Percentiles rank a stretch among this genome's conserved stretches.
These are phyloP conservation scores for Fusarium aywerte DNA, from an alignment of 2,329 filamentous ascomycete genomes.

Conservation along the genomic window DNA sequence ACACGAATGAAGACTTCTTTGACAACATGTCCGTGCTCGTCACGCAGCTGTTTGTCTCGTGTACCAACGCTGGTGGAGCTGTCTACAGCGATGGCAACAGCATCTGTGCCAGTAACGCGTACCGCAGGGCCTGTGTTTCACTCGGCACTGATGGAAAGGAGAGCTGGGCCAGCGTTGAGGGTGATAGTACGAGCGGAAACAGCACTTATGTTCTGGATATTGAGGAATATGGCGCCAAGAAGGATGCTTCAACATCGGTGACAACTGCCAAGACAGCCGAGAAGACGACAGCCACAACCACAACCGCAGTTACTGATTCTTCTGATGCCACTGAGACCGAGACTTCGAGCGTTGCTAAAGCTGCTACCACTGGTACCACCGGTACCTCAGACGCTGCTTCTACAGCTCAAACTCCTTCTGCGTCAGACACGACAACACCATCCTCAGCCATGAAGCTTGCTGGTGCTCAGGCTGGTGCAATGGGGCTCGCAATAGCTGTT, in stretches of 20 bases:
- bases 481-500: neutral
- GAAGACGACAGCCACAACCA: neutral
- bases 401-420: neutral
- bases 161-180: slow-evolving; percentile 32
- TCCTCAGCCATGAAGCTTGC: slow-evolving; percentile 7
- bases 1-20: slow-evolving; percentile 30
- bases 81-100: slow-evolving; percentile 32
- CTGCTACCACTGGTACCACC: neutral
- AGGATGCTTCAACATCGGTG: slow-evolving; percentile 17
- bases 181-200: slow-evolving; percentile 5
- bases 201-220: slow-evolving; percentile 27
- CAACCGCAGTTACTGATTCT: neutral
- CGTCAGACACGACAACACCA: neutral
- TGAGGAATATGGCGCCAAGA: slow-evolving; percentile 11
- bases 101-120: slow-evolving; percentile 32
- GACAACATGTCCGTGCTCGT: slow-evolving; percentile 29
- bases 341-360: neutral
- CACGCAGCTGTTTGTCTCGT: slow-evolving; percentile 40
- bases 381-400: neutral
- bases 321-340: slow-evolving; percentile 4
- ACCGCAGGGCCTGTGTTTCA: slow-evolving; percentile 29
- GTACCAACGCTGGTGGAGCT: slow-evolving; percentile 32
- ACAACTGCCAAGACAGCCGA: slow-evolving; percentile 12
- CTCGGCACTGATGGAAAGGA: slow-evolving; percentile 17
- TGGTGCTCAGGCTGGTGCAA: neutral